These are phyloP conservation scores for Ceratocystis harringtonii DNA, from an alignment of 2,329 filamentous ascomycete genomes.

Conservation along the genomic window DNA sequence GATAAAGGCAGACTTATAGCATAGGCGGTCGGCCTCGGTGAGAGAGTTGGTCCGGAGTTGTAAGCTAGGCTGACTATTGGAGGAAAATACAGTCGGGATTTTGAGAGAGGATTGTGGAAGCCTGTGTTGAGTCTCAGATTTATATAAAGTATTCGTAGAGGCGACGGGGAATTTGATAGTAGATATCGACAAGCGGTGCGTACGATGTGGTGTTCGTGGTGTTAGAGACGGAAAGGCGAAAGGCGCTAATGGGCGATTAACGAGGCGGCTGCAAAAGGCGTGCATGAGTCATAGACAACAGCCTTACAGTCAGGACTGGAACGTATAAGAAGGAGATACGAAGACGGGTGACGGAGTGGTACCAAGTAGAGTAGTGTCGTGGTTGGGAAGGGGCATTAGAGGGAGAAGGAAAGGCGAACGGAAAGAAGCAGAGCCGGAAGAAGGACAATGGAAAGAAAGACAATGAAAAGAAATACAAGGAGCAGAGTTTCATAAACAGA, in stretches of 20 bases:
- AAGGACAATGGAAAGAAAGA: neutral
- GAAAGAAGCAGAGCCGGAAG: too few relatives aligned
- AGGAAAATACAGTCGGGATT: neutral
- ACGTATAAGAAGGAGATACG: neutral
- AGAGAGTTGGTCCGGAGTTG: neutral
- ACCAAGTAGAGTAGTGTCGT: neutral
- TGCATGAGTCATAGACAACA: neutral
- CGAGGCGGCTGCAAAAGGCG: neutral
- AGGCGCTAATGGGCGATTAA: neutral
- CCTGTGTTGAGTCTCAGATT: neutral
- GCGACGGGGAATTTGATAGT: neutral
- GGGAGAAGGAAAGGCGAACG: too few relatives aligned
- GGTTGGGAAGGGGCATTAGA: neutral
- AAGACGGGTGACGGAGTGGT: neutral
- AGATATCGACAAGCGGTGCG: neutral
- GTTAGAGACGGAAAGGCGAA: neutral
- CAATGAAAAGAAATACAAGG: neutral
- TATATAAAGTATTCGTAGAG: neutral
- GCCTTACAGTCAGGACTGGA: neutral
- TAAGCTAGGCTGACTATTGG: neutral
- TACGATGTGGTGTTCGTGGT: too few relatives aligned
- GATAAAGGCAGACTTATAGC: slow-evolving; percentile 1
- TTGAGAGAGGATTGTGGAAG: neutral
- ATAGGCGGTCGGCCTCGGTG: neutral
- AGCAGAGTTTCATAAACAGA: neutral